These are phyloP conservation scores for Nasturtium officinale DNA, from an alignment of 345 rosid genomes.

Conservation along the genomic window DNA sequence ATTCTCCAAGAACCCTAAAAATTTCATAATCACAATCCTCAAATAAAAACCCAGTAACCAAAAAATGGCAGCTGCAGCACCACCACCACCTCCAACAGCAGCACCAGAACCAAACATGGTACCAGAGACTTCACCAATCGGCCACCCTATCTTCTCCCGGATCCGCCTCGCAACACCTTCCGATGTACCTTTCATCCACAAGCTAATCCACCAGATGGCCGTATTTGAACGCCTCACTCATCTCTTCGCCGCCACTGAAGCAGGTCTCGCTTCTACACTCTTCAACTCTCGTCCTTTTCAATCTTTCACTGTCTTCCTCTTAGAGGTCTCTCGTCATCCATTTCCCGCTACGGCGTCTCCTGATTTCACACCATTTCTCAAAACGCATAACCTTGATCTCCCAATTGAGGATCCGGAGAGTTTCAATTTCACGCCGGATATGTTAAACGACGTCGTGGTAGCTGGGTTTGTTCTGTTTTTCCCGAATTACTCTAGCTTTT, in stretches of 20 bases:
- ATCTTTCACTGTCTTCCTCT: conserved; percentile 80
- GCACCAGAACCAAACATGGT: conserved; percentile 58
- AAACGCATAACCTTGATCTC: conserved; percentile 49
- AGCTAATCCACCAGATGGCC: conserved; percentile 86
- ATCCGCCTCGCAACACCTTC: conserved; percentile 81
- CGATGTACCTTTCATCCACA: conserved; percentile 86
- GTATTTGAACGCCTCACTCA: conserved; percentile 75
- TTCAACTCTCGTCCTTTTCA: conserved; percentile 75
- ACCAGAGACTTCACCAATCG: conserved; percentile 46
- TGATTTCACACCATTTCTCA: conserved; percentile 48
- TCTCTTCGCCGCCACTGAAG: conserved; percentile 76
- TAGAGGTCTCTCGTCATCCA: conserved; percentile 67
- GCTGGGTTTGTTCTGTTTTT: conserved; percentile 90
- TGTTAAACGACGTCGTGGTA: conserved; percentile 44
- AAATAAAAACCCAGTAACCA: neutral
- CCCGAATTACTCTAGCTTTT: conserved; percentile 72
- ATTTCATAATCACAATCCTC: neutral
- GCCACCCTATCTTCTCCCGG: conserved; percentile 68
- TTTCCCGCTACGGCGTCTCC: conserved; percentile 40
- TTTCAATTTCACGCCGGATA: conserved; percentile 48
- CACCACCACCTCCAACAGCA: conserved; percentile 81
- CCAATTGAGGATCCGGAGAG: conserved; percentile 64
- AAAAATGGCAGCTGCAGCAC: conserved; percentile 87
- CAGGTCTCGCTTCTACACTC: conserved; percentile 71
- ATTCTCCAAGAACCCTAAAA: too few relatives aligned